Conservation (phyloP, 2,329 filamentous ascomycete genomes). For the Didymella lethalis region DNA sequence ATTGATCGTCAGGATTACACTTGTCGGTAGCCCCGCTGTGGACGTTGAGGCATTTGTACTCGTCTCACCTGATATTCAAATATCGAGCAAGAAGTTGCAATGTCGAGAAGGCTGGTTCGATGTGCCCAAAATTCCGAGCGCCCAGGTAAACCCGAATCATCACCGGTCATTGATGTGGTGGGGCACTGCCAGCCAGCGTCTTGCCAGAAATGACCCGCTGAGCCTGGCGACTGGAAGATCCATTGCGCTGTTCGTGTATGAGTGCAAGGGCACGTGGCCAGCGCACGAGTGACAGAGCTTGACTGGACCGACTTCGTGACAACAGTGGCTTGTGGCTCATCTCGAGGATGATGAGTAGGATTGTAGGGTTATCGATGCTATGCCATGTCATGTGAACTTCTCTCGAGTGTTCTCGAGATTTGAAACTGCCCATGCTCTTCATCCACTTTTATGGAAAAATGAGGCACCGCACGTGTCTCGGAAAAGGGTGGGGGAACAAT, state of each 20-base stretch:
- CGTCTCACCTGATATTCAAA: slow-evolving; percentile 8
- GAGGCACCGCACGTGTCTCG: slow-evolving; percentile 1
- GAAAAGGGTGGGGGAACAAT: slow-evolving; percentile 16
- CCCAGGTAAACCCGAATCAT: neutral
- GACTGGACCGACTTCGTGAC: neutral
- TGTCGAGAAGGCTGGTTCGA: neutral
- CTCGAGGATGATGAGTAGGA: neutral
- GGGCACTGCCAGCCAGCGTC: slow-evolving; percentile 4
- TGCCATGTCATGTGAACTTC: neutral
- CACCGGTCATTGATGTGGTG: neutral
- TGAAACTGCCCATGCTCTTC: slow-evolving; percentile 1
- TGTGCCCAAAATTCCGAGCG: neutral
- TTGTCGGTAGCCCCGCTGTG: neutral
- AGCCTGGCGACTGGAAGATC: neutral
- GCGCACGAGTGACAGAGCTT: neutral
- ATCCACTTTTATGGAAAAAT: neutral
- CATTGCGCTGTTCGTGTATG: neutral
- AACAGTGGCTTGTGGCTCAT: neutral
- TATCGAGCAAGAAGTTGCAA: neutral
- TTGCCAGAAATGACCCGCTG: neutral
- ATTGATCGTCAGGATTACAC: neutral
- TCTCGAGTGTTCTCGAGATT: neutral
- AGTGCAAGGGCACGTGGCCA: neutral
- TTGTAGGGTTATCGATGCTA: neutral
- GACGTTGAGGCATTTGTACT: neutral